Conservation (phyloP, 2,329 filamentous ascomycete genomes). For the Alternaria conjuncta region DNA sequence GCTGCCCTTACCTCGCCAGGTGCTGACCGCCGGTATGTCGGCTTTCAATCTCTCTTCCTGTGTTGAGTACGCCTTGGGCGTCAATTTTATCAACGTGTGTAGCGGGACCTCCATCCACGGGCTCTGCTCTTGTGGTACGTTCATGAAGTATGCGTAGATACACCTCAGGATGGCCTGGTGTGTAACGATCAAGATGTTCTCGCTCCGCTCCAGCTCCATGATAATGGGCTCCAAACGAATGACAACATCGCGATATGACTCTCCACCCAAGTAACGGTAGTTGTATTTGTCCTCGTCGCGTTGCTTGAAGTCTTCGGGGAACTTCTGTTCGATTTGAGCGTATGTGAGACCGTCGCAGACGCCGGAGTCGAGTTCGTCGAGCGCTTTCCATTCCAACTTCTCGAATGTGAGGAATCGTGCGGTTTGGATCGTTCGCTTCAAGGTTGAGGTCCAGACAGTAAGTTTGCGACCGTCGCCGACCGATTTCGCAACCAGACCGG, state of each 20-base stretch:
- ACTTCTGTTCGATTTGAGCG: constrained; percentile 88
- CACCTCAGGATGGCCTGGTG: constrained; percentile 96
- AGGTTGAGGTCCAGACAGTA: constrained; percentile 77
- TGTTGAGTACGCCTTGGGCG: constrained; percentile 91
- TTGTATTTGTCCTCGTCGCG: constrained; percentile 99
- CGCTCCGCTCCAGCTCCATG: constrained; percentile 95
- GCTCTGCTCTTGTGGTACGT: constrained; percentile 87
- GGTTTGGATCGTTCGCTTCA: constrained; percentile 88
- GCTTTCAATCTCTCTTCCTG: constrained; percentile 87
- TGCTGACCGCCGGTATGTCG: constrained; percentile 94
- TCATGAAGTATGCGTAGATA: constrained; percentile 99
- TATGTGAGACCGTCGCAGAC: constrained; percentile 97
- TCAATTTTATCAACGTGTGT: constrained; percentile 95
- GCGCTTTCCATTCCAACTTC: constrained; percentile 97
- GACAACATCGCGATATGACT: constrained; percentile 95
- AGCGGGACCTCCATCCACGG: constrained; percentile 99
- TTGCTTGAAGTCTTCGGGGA: constrained; percentile 92
- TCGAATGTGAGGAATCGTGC: constrained; percentile 88
- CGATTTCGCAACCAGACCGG: constrained; percentile 82
- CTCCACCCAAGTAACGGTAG: constrained; percentile 95
- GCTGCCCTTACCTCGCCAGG: constrained; percentile 92
- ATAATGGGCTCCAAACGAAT: constrained; percentile 98
- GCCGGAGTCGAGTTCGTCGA: constrained; percentile 95
- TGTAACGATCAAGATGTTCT: constrained; percentile 97
- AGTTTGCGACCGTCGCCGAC: constrained; percentile 76